A percentile compares a stretch with the other conserved stretches of the same genome.
These are phyloP conservation scores for Phlegmacium glaucopus DNA, from an alignment of 768 basidiomycete genomes.

Conservation along the genomic window DNA sequence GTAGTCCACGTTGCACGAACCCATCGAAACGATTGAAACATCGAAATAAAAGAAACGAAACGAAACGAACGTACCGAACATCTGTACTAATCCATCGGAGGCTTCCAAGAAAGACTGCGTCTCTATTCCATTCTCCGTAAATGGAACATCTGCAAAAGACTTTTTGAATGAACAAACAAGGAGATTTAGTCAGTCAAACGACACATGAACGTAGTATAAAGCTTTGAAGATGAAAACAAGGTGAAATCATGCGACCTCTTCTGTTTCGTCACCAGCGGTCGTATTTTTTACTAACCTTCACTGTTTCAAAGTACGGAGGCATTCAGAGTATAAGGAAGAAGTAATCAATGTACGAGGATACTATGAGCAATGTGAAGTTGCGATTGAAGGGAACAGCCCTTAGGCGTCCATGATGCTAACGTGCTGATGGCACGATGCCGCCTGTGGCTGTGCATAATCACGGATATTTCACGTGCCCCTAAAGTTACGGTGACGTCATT, in stretches of 20 bases:
- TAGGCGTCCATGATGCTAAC: too few relatives aligned
- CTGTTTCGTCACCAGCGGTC: too few relatives aligned
- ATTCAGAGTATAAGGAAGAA: conserved; percentile 22
- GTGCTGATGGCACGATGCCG: too few relatives aligned
- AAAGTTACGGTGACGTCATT: too few relatives aligned
- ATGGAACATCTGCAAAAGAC: conserved; percentile 85
- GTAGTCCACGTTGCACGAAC: too few relatives aligned
- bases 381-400: too few relatives aligned
- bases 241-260: neutral
- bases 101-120: conserved; percentile 82
- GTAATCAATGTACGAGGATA: neutral
- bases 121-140: conserved; percentile 75
- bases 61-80: conserved; percentile 59
- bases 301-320: conserved; percentile 66
- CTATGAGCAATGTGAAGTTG: neutral
- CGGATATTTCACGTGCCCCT: too few relatives aligned
- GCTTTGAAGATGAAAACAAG: neutral
- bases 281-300: conserved; percentile 48
- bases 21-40: too few relatives aligned
- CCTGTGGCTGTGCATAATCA: too few relatives aligned
- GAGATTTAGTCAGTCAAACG: conserved; percentile 2
- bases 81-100: conserved; percentile 74
- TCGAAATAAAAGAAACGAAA: conserved; percentile 6
- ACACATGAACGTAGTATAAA: neutral
- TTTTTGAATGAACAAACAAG: conserved; percentile 30